Base-by-base conservation (phyloP, 2,329 filamentous ascomycete genomes). In the Colletotrichum tofieldiae region DNA sequence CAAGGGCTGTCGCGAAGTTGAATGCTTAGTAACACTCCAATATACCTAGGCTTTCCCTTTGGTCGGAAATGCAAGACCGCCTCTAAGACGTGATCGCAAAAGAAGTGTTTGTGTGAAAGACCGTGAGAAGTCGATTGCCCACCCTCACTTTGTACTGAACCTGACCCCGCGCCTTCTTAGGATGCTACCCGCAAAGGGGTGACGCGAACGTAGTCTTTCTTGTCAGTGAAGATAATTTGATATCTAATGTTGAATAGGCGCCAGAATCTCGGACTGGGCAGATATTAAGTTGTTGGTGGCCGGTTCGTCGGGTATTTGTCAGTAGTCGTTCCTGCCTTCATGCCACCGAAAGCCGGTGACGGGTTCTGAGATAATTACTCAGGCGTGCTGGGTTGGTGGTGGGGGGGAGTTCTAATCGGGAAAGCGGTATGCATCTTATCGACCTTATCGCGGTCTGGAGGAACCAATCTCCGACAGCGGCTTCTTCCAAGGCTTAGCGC, bases 331-430 rank as follows among this genome's bases (percentile, higher is more conserved):
- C 29, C 47, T 60, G 41, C 18, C 54, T 72, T 60, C 54, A 65
- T 23, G 41, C 51, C 65, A 69, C 65, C 35, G 59, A 67, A 60
- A 61, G 54, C 54, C 59, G 45, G 59, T 47, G 45, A 43, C 51
- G 56, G 41, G 59, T 47, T 54, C 58, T 68, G 70, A 60, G 65
- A 61, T 72, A 72, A 72, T 72, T 72, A 72, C 66, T 70, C 65
- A 72, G 65, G 54, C 49, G 32, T 45, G 39, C 35, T 59, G 55
- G 41, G 43, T 52, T 32, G 29, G n/a, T 67, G 55, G 68, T 63
- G 60, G 72, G 72, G 68, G 32, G 67, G 63, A 35, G n/a, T 23
- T 45, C 32, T 3, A 37, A 67, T 62, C 18, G 12, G 63, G 71
- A 62, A 73, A 41, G 63, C 56, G 71, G 71, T 73, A 32, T 63